These are phyloP conservation scores for Skeletonema menzelii DNA, from an alignment of 108 stramenopile genomes.

Conservation along the genomic window DNA sequence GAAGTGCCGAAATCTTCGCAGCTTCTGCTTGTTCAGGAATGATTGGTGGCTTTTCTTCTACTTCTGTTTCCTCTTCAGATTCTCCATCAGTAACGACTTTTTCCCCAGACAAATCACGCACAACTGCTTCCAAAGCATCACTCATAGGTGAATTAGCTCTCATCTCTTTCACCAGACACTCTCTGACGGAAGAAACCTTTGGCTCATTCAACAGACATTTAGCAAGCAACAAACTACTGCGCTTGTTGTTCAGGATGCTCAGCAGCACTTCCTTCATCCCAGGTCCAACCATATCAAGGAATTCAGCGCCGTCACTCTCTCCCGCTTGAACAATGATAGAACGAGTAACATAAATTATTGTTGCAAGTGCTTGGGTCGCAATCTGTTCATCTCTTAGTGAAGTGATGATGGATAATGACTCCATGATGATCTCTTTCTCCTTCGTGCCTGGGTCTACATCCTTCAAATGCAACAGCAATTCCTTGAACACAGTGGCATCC, in stretches of 20 bases:
- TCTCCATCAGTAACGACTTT: background rate
- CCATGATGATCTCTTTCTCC: slow-evolving; percentile 17
- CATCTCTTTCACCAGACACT: slow-evolving; percentile 7
- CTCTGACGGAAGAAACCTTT: slow-evolving; percentile 2
- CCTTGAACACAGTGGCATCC: slow-evolving; percentile 21
- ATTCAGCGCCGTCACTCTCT: slow-evolving; percentile 1
- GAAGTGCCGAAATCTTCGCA: background rate
- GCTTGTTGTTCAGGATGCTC: slow-evolving; percentile 20
- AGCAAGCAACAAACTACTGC: slow-evolving; percentile 38
- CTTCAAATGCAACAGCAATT: slow-evolving; percentile 17
- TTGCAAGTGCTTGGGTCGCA: slow-evolving; percentile 9
- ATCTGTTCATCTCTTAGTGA: slow-evolving; percentile 13
- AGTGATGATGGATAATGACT: background rate
- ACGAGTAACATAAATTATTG: slow-evolving; percentile 7
- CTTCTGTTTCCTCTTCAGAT: background rate
- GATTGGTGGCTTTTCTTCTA: background rate
- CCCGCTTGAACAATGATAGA: background rate
- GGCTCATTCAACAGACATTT: slow-evolving; percentile 12
- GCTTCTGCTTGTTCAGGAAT: background rate
- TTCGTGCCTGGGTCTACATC: background rate
- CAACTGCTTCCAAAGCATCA: slow-evolving; percentile 11
- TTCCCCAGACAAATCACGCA: slow-evolving; percentile 5
- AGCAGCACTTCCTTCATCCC: slow-evolving; percentile 19
- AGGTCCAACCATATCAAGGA: slow-evolving; percentile 19
- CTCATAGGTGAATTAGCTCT: slow-evolving; percentile 16